Conservation (phyloP, 306 rosid species). For the Fragaria iinumae region DNA sequence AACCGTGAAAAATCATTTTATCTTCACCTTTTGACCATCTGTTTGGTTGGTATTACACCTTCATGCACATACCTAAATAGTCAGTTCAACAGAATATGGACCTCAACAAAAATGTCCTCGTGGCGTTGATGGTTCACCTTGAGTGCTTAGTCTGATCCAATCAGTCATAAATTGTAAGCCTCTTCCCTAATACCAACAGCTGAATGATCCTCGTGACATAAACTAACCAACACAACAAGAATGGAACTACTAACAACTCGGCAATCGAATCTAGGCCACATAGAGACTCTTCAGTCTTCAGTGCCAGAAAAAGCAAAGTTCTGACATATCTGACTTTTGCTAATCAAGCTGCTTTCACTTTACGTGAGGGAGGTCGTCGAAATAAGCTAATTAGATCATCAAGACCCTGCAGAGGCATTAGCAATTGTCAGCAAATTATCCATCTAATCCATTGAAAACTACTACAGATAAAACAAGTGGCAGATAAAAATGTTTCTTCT, state of each 20-base stretch:
- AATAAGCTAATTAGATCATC: constrained; percentile 93
- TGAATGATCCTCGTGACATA: constrained; percentile 15
- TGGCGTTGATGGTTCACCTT: constrained; percentile 16
- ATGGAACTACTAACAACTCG: constrained; percentile 15
- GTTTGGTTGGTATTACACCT: not conserved
- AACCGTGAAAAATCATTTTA: not conserved
- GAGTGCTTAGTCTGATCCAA: constrained; percentile 8
- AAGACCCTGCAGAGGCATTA: constrained; percentile 63
- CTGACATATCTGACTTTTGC: not conserved
- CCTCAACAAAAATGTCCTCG: constrained; percentile 19
- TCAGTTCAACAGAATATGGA: constrained; percentile 1
- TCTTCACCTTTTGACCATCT: not conserved
- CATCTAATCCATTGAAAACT: not conserved
- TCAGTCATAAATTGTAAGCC: constrained; percentile 7
- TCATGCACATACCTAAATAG: not conserved
- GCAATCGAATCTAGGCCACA: constrained; percentile 27
- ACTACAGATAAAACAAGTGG: not conserved
- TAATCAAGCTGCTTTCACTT: constrained; percentile 80
- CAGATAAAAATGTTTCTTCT: not conserved
- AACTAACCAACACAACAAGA: constrained; percentile 15
- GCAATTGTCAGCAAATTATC: not conserved
- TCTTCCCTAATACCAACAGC: constrained; percentile 4
- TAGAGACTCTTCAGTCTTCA: constrained; percentile 17
- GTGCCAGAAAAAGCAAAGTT: not conserved
- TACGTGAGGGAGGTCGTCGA: constrained; percentile 93